A percentile compares a stretch with the other conserved stretches of the same genome.
These are phyloP conservation scores for Kazachstania bromeliacearum DNA, from an alignment of 805 yeast species.

Conservation along the genomic window DNA sequence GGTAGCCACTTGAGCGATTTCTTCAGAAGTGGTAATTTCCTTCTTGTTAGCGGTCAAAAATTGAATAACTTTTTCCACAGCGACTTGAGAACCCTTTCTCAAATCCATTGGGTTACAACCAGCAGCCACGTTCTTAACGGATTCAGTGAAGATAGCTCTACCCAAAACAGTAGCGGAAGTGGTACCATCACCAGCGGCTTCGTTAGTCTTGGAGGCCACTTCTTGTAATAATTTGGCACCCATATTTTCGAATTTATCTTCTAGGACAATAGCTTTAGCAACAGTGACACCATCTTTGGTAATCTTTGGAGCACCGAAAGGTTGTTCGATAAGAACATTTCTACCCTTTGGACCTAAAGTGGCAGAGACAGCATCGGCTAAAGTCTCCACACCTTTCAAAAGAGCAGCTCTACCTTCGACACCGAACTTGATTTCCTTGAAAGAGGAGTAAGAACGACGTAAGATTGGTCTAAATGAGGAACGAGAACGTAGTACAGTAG, in stretches of 20 bases:
- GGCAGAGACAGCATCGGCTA: slow-evolving; percentile 93
- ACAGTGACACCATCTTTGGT: slow-evolving; percentile 99
- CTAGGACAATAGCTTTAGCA: slow-evolving; percentile 71
- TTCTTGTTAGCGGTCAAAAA: slow-evolving; percentile 78
- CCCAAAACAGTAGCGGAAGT: slow-evolving; percentile 96
- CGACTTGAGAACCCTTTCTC: slow-evolving; percentile 95
- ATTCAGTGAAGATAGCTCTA: slow-evolving; percentile 88
- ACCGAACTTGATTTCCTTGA: slow-evolving; percentile 93
- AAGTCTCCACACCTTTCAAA: slow-evolving; percentile 84
- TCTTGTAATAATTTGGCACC: slow-evolving; percentile 95
- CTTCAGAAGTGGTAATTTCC: slow-evolving; percentile 87
- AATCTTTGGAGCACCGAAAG: slow-evolving; percentile 93
- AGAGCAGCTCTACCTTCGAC: slow-evolving; percentile 95
- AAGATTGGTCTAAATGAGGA: slow-evolving; percentile 10
- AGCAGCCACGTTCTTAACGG: slow-evolving; percentile 94
- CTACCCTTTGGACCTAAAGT: slow-evolving; percentile 98
- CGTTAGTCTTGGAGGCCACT: slow-evolving; percentile 95
- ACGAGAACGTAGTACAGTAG: slow-evolving; percentile 12
- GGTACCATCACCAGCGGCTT: slow-evolving; percentile 97
- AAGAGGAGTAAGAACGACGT: slow-evolving; percentile 35
- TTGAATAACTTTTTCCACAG: slow-evolving; percentile 85
- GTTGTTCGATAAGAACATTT: slow-evolving; percentile 92
- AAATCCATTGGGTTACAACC: slow-evolving; percentile 98
- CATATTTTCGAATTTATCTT: slow-evolving; percentile 90
- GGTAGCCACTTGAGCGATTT: slow-evolving; percentile 96